phyloP scores from a whole-genome alignment of 768 basidiomycete species.

The Naganishia vishniacii region DNA sequence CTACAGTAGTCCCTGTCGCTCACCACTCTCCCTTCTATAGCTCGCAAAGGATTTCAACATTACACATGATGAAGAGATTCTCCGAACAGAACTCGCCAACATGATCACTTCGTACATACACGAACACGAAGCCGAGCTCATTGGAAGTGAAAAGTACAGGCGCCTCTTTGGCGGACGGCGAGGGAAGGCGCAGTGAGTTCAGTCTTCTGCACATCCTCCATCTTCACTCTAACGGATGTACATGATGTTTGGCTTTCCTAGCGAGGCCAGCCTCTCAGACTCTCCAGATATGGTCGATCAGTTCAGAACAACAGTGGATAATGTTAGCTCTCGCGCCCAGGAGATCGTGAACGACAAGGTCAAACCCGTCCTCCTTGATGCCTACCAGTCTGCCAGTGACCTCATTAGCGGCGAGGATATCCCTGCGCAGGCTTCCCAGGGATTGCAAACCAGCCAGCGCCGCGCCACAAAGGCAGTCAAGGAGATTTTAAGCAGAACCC shows the following conservation, averaged over 20 bases:
- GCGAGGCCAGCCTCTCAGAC: constrained; percentile 5
- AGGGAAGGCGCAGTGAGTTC: constrained; percentile 1
- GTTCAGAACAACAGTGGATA: background rate
- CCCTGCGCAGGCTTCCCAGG: background rate
- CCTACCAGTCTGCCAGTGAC: background rate
- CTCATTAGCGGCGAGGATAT: background rate
- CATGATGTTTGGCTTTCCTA: background rate
- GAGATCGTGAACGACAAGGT: background rate
- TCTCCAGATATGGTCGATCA: constrained; percentile 2
- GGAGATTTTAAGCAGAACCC: background rate
- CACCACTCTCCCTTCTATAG: background rate
- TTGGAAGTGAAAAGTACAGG: constrained; percentile 34
- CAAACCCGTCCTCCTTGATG: background rate
- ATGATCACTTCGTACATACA: constrained; percentile 36
- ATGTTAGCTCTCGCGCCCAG: background rate
- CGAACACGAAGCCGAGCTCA: constrained; percentile 32
- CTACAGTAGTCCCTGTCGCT: background rate
- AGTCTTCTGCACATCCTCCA: background rate
- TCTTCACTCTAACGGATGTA: too few species aligned
- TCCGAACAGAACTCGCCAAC: constrained; percentile 33
- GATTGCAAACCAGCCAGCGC: background rate
- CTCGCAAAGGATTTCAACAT: constrained; percentile 11
- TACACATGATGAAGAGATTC: background rate
- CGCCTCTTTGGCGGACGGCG: constrained; percentile 34
- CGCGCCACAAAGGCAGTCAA: background rate